Evolutionary conservation across 352 stramenopile species (phyloP), one percentile per base, ranked within the genome.

Genomic region (Phytopythium chamaehyphon): DNA sequence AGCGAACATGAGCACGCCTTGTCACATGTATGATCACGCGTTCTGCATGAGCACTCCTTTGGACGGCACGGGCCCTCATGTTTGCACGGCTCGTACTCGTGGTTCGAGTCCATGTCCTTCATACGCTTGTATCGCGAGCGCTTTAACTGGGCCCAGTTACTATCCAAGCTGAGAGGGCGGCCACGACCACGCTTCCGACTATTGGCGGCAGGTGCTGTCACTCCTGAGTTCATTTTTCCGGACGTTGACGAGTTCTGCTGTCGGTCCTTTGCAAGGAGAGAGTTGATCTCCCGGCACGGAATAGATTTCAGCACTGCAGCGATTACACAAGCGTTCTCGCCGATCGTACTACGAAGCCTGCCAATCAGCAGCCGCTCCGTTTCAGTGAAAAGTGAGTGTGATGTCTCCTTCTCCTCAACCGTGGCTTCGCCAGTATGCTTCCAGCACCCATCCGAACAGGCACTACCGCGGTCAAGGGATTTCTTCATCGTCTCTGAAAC

Each of bases 1-100:
- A 69, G 74, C 5, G 82, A 86, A 52, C 82, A 93, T n/a, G 79
- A 89, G 55, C 82, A 93, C 42, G 82, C 79, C 57, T 88, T 90
- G 44, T 90, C 77, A 36, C 82, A 93, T 45, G 71, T 90, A 57
- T 93, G 82, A 42, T 90, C 72, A 39, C 80, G 76, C 40, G 69
- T 72, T 61, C 89, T 86, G 48, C 82, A 93, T n/a, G 77, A 86
- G 57, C 82, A 93, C 35, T 46, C 59, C 1, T 28, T 69, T 14
- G 69, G 62, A 64, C 76, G 55, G 51, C 79, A 90, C 22, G 65
- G 56, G 9, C 82, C 82, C n/a, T 86, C 65, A 53, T 93, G 82
- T 40, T 86, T 83, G 55, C 82, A 93, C 39, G 82, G 82, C 43
- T 90, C 77, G 43, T 88, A 93, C 48, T 90, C 77, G 55, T 88